Percentiles rank a stretch among this genome's conserved stretches.
These are phyloP conservation scores for Truncatella angustata DNA, from an alignment of 2,329 filamentous ascomycete species.

Conservation along the genomic window DNA sequence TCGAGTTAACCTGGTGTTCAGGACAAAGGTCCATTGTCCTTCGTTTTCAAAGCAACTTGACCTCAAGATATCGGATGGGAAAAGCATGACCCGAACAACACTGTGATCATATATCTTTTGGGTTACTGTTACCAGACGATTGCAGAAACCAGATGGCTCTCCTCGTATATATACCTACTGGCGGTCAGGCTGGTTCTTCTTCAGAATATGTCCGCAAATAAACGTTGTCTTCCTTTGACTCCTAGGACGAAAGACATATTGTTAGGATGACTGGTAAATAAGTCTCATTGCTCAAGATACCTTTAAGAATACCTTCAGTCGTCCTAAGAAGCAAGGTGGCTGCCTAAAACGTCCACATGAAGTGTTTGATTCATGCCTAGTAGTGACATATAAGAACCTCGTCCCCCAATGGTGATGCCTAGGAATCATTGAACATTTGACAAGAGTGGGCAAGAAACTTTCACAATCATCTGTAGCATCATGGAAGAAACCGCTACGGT, in stretches of 20 bases:
- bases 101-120: neutral
- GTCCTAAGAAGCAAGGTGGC: too few relatives aligned
- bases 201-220: neutral
- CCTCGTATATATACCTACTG: neutral
- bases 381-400: too few relatives aligned
- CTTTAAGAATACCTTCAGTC: neutral
- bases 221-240: neutral
- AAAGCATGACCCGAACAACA: neutral
- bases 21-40: neutral
- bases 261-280: too few relatives aligned
- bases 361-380: too few relatives aligned
- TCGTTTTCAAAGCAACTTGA: neutral
- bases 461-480: too few relatives aligned
- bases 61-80: neutral
- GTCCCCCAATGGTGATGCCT: too few relatives aligned
- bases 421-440: too few relatives aligned
- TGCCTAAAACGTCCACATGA: too few relatives aligned
- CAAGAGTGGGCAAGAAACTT: too few relatives aligned
- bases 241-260: neutral
- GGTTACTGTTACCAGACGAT: neutral
- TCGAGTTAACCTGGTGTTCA: neutral
- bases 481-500: too few relatives aligned
- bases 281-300: neutral
- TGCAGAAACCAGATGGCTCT: neutral
- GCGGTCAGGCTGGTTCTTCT: neutral